Base-by-base conservation (phyloP, 768 basidiomycete species). In the Xanthoconium stramineum region DNA sequence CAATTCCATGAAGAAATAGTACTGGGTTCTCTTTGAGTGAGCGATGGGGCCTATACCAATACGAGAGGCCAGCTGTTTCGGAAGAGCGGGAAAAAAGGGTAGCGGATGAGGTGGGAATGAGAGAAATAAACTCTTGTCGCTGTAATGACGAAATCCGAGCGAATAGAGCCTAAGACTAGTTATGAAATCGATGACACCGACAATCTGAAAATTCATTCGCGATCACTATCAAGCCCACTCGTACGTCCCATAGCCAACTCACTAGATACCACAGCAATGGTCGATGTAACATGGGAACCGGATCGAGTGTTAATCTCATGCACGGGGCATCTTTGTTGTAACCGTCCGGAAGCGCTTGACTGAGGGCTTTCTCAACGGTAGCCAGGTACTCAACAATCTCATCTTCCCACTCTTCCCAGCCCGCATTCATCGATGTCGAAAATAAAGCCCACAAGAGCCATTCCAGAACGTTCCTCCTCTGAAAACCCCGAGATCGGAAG, bases 391-490 rank as follows among this genome's bases (percentile, higher is more conserved):
- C 72, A 10, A 76, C 72, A 2, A 86, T 61, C 63, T 86, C 85
- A 3, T 80, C 80, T 14, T 69, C 63, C 77, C 81, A 82, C 37
- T 75, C 76, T 17, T 72, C 57, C 20, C 59, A 51, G 5, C 59
- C 45, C 11, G 71, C 63, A 6, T 71, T 63, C 30, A 69, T 63
- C 6, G 76, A 69, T 4, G 74, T 67, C 2, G 78, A 78, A 64
- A 85, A 87, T 24, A 87, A 57, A 0, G 83, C 80, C 84, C 84
- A 88, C 7, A 83, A 72, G n/a, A 87, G 65, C 85, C 85, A 88
- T 45, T 85, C 82, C 6, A 73, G 46, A 39, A 80, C 68, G 56
- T 87, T 84, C 17, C 79, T 75, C 19, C 76, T 76, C 48, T 71
- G 75, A 50, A 81, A 63, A 10, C 46, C 60, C 11, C 0, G 52